Conservation (phyloP, 768 basidiomycete genomes). For the Boletus speciosus region DNA sequence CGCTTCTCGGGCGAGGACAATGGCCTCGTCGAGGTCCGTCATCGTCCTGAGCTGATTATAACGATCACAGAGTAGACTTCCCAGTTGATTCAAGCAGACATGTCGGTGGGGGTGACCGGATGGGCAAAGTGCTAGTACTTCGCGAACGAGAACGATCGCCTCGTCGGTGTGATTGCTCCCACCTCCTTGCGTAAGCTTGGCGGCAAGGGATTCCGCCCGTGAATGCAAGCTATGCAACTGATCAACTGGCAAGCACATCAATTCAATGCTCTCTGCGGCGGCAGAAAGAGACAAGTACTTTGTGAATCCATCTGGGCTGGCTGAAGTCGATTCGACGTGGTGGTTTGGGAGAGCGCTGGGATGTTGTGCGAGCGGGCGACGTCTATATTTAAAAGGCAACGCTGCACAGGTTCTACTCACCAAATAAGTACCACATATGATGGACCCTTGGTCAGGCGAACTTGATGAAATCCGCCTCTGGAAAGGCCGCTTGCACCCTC, state of each 20-base stretch:
- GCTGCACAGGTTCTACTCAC: neutral
- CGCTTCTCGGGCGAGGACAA: too few relatives aligned
- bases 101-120: neutral
- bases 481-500: neutral
- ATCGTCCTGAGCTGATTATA: neutral
- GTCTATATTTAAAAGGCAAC: neutral
- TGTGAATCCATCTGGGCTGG: too few relatives aligned
- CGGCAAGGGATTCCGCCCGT: too few relatives aligned
- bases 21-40: too few relatives aligned
- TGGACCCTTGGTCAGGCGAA: neutral
- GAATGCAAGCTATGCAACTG: neutral
- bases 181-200: neutral
- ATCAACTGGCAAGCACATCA: neutral
- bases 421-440: neutral
- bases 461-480: neutral
- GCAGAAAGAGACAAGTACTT: neutral
- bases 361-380: neutral
- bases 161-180: neutral
- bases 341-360: neutral
- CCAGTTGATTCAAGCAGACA: neutral
- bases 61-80: neutral
- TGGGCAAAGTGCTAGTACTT: neutral
- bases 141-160: neutral
- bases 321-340: neutral
- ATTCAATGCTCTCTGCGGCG: too few relatives aligned